Percentiles rank a stretch among this genome's conserved stretches.
phyloP scores from a whole-genome alignment of 345 rosid genomes.

The Salix caprea region DNA sequence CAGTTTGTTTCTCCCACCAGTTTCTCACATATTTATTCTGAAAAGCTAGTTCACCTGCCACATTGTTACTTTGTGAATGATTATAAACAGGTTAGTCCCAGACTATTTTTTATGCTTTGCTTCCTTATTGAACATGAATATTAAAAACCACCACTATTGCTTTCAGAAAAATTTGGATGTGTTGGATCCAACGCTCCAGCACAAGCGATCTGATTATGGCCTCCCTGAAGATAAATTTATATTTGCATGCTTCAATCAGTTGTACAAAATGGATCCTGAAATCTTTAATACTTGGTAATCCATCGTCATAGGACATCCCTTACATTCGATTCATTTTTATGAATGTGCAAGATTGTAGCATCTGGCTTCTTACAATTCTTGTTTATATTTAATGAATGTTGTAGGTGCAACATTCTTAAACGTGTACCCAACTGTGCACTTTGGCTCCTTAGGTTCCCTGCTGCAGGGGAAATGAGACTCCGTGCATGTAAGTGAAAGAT shows the following conservation, averaged over 20 bases:
- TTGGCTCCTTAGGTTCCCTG: slow-evolving; percentile 98
- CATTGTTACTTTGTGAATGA: slow-evolving; percentile 99
- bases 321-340: background rate
- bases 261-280: slow-evolving; percentile 99
- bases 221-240: slow-evolving; percentile 94
- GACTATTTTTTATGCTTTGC: background rate
- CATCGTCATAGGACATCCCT: background rate
- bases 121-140: background rate
- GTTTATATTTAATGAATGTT: background rate
- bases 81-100: slow-evolving; percentile 74
- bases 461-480: slow-evolving; percentile 95
- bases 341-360: background rate
- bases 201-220: slow-evolving; percentile 81
- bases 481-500: slow-evolving; percentile 57
- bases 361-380: background rate
- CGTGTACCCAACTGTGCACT: slow-evolving; percentile 92
- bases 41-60: slow-evolving; percentile 94
- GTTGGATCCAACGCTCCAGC: slow-evolving; percentile 70
- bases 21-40: slow-evolving; percentile 79
- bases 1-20: slow-evolving; percentile 91
- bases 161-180: slow-evolving; percentile 88
- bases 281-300: slow-evolving; percentile 80
- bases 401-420: slow-evolving; percentile 96
- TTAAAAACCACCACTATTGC: slow-evolving; percentile 3
- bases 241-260: slow-evolving; percentile 97